Conservation (phyloP, 73 alveolate genomes). For the Effrenium voratum region DNA sequence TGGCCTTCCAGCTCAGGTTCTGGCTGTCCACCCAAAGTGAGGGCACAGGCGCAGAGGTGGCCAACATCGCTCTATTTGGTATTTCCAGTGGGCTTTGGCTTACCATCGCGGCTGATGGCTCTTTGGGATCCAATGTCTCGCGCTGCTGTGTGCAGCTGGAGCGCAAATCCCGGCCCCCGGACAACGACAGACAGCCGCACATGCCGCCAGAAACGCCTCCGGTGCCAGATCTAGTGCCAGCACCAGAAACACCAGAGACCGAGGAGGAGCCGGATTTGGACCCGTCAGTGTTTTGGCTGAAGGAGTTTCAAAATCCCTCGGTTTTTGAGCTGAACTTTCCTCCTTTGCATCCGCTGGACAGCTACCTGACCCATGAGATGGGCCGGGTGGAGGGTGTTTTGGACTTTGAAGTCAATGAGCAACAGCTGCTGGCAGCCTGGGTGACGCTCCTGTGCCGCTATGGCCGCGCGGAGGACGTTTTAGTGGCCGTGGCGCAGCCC, state of each 20-base stretch:
- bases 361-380: not conserved
- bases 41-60: not conserved
- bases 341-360: constrained; percentile 32
- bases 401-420: not conserved
- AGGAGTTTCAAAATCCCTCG: constrained; percentile 15
- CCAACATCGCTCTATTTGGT: not conserved
- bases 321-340: constrained; percentile 15
- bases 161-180: not conserved
- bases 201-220: not conserved
- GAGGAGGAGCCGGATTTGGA: not conserved
- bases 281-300: not conserved
- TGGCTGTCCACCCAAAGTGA: not conserved
- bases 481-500: not conserved
- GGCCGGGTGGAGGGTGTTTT: not conserved
- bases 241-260: not conserved
- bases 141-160: not conserved
- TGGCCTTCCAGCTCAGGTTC: constrained; percentile 7
- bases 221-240: not conserved
- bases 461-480: constrained; percentile 18
- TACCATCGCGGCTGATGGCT: constrained; percentile 14
- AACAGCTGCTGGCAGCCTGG: not conserved
- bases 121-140: not conserved
- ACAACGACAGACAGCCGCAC: not conserved
- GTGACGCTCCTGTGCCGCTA: not conserved
- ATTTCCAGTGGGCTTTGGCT: not conserved